These are phyloP conservation scores for Akanthomyces lecanii DNA, from an alignment of 2,329 filamentous ascomycete genomes.

Conservation along the genomic window DNA sequence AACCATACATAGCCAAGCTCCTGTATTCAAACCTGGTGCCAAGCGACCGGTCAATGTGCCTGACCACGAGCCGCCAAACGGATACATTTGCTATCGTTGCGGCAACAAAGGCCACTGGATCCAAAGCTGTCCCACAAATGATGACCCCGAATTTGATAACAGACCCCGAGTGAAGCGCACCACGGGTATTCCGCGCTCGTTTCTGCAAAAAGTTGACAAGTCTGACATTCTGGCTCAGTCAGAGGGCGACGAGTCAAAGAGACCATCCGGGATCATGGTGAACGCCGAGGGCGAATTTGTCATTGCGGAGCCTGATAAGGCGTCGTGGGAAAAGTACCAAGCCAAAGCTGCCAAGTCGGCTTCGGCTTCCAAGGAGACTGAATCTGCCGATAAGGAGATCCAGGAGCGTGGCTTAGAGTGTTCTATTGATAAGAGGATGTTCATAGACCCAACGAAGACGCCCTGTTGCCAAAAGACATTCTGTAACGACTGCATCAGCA, in stretches of 20 bases:
- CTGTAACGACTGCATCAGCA: slow-evolving; percentile 99
- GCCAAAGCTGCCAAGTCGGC: slow-evolving; percentile 79
- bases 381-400: slow-evolving; percentile 77
- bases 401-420: slow-evolving; percentile 87
- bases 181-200: slow-evolving; percentile 92
- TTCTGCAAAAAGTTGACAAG: slow-evolving; percentile 94
- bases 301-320: slow-evolving; percentile 91
- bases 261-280: slow-evolving; percentile 89
- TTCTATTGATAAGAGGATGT: slow-evolving; percentile 94
- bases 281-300: slow-evolving; percentile 98
- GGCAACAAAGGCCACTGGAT: slow-evolving; percentile 99
- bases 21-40: slow-evolving; percentile 53
- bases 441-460: slow-evolving; percentile 98
- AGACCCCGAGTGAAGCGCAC: slow-evolving; percentile 91
- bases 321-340: slow-evolving; percentile 94
- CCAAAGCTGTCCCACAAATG: slow-evolving; percentile 95
- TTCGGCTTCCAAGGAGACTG: slow-evolving; percentile 74
- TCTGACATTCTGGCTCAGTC: slow-evolving; percentile 69
- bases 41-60: slow-evolving; percentile 75
- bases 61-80: slow-evolving; percentile 86
- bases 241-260: slow-evolving; percentile 76
- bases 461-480: slow-evolving; percentile 98
- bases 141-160: slow-evolving; percentile 93
- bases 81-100: slow-evolving; percentile 95
- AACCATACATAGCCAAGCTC: slow-evolving; percentile 52